Base-by-base conservation (phyloP, 169 alveolate species). In the Eimeria falciformis region DNA sequence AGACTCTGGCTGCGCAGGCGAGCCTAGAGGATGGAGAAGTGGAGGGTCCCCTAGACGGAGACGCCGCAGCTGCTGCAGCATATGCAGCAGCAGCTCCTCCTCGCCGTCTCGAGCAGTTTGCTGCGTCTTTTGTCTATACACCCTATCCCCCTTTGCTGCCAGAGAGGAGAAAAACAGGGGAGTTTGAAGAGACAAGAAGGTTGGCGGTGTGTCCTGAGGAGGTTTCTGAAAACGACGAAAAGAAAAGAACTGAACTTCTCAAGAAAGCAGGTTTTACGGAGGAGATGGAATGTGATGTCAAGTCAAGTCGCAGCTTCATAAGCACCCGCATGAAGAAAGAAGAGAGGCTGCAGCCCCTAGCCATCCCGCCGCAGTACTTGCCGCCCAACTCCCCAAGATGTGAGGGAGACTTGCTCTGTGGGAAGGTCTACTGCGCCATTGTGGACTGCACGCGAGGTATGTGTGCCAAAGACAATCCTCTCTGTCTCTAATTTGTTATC, bases 351-450 rank as follows among this genome's bases (percentile, higher is more conserved):
- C 45, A 37, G 40, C 5, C 45, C 5, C 5, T 68, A 9, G 29
- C 5, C 5, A 40, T 68, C 3, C 79, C 79, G n/a, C 79, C 79
- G 4, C 46, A n/a, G 45, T 29, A 7, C 7, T 46, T 68, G 5
- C 79, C 79, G 18, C 79, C 79, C 46, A n/a, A 68, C 45, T 68
- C 79, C 46, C 79, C 40, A 68, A 46, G 29, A n/a, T 68, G 79
- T 25, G 18, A 68, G 27, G 79, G 79, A 40, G 79, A 68, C 21
- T 5, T 5, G 50, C 5, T 18, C 79, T 68, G 79, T 21, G 45
- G 79, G 27, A 29, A 29, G 17, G 47, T 25, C 4, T 68, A 68
- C 79, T 68, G 79, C 47, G 50, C 9, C n/a, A 5, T 68, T 18
- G 43, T 68, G 27, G 79, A 68, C 79, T 68, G 79, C 21, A 68